Evolutionary conservation across 257 asterid genomes (phyloP).

Genomic region (Nicotiana sylvestris): DNA sequence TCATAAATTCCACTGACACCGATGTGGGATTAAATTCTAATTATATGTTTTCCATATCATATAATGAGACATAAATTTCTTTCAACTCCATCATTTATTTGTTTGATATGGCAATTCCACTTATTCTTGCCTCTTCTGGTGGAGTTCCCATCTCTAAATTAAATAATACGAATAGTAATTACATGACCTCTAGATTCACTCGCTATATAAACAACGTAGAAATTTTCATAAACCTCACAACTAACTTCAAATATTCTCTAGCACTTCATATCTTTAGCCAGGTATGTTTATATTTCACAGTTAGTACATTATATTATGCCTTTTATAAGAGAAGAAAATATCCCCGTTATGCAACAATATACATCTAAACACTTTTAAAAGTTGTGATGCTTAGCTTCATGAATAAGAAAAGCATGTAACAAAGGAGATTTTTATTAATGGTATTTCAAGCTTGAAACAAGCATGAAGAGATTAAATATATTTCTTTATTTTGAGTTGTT

Average conservation of each 20-base stretch:
- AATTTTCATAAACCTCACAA: neutral
- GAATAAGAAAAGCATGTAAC: neutral
- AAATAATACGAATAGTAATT: constrained; percentile 4
- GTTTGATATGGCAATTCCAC: constrained; percentile 45
- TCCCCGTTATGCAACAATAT: neutral
- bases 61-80: constrained; percentile 4
- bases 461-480: neutral
- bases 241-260: neutral
- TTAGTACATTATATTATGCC: neutral
- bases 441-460: neutral
- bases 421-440: neutral
- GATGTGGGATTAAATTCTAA: constrained; percentile 26
- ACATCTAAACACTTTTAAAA: no score
- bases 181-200: constrained; percentile 17
- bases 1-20: neutral
- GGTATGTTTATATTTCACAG: neutral
- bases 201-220: neutral
- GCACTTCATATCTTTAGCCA: neutral
- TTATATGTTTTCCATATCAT: neutral
- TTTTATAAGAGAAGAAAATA: neutral
- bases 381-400: no score
- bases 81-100: constrained; percentile 16
- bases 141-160: constrained; percentile 35
- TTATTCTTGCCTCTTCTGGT: constrained; percentile 47
- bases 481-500: neutral